Base-by-base conservation (phyloP, 116 monocot genomes). In the Trichopus zeylanicus region DNA sequence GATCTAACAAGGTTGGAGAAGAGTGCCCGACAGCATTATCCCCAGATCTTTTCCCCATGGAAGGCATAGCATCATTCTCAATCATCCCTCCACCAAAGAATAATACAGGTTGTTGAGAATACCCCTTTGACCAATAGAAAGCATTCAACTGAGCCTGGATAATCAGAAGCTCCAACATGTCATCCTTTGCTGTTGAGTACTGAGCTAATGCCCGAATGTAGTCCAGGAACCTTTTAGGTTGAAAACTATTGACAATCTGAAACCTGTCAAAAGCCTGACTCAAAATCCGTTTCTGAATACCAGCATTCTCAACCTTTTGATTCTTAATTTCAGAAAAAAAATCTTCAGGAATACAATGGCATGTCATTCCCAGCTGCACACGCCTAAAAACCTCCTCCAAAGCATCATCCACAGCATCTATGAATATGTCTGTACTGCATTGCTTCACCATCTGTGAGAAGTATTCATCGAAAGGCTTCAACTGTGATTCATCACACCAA, bases 231-330 rank as follows among this genome's bases (percentile, higher is more conserved):
- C 48, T 57, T 26, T 53, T 39, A 53, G 91, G 75, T 32, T 75
- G 70, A 52, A 91, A 97, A 62, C 57, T 58, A 29, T 53, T 75
- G 34, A 78, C 47, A 51, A 65, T 29, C 38, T 55, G 30, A 34
- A 61, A 55, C 51, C 61, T 72, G 51, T 76, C 68, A 57, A 73
- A 20, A 22, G 35, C 39, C 30, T 62, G 30, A 53, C 48, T 55
- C 68, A 37, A 39, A 2, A 23, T 34, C 13, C 59, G 38, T 59
- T 59, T 32, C 59, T 26, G 31, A 12, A 59, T 39, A 1, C 81
- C 86, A 42, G 86, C 78, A 86, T 86, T 86, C 23, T 86, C 86
- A 29, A 86, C 48, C 60, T 66, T 81, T 24, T 81, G 71, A 53
- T 66, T 75, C 32, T 62, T 72, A 20, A 69, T 38, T 39, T 63